A percentile compares a stretch with the other conserved stretches of the same genome.
These are phyloP conservation scores for Boechera divaricarpa DNA, from an alignment of 345 rosid genomes.

Conservation along the genomic window DNA sequence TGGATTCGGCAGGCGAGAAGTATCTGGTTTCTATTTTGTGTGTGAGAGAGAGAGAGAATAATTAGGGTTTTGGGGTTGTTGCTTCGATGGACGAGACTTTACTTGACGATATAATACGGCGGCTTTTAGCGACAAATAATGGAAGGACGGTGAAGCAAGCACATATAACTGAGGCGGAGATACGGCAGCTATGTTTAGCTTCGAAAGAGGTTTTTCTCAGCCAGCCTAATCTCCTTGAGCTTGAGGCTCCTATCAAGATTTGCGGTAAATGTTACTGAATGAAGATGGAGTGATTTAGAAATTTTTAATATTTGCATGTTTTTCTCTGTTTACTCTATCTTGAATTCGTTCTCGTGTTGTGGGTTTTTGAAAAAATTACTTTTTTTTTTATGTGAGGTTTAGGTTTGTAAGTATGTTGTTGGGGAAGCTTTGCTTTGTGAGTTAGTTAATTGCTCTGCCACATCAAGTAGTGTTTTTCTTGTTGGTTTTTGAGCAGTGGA, in stretches of 20 bases:
- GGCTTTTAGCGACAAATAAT: slow-evolving; percentile 34
- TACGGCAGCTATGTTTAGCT: slow-evolving; percentile 38
- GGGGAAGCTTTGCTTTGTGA: background rate
- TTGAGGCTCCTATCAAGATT: slow-evolving; percentile 48
- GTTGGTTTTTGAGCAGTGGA: background rate
- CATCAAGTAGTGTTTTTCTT: background rate
- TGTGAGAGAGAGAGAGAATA: background rate
- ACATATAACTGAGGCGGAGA: slow-evolving; percentile 37
- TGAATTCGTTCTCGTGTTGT: background rate
- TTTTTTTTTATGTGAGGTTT: background rate
- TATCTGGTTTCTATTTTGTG: background rate
- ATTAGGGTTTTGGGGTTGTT: slow-evolving; percentile 7
- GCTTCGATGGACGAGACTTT: slow-evolving; percentile 29
- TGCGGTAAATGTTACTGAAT: slow-evolving; percentile 31
- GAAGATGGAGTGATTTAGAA: too few species aligned
- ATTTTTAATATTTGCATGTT: too few species aligned
- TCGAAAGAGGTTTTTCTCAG: slow-evolving; percentile 45
- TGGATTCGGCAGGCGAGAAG: background rate
- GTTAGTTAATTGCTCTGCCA: background rate
- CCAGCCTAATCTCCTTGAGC: slow-evolving; percentile 50
- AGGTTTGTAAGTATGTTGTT: background rate
- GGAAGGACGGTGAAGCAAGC: slow-evolving; percentile 32
- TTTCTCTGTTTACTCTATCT: background rate
- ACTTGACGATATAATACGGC: slow-evolving; percentile 38
- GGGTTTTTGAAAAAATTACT: background rate